phyloP scores from a whole-genome alignment of 257 asterid species.

The Hygrophila difformis region DNA sequence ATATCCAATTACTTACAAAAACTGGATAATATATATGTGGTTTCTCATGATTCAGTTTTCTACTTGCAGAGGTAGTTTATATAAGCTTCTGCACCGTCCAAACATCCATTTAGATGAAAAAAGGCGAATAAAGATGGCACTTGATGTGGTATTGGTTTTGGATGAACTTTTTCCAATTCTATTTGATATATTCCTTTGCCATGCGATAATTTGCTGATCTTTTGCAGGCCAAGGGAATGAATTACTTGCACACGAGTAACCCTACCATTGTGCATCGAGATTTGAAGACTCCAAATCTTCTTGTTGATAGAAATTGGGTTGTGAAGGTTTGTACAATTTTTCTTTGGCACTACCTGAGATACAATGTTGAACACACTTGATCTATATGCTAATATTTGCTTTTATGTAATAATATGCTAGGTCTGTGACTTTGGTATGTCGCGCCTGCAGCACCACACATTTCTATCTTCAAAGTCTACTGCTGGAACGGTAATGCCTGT shows the following conservation, averaged over 20 bases:
- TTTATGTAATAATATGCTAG: conserved; percentile 34
- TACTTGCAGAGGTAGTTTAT: conserved; percentile 87
- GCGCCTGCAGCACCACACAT: conserved; percentile 86
- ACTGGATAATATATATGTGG: too few species aligned
- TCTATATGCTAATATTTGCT: conserved; percentile 12
- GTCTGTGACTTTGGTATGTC: conserved; percentile 99
- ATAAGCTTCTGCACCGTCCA: conserved; percentile 78
- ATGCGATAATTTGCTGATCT: conserved; percentile 12
- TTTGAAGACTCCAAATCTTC: conserved; percentile 93
- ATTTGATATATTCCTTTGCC: conserved; percentile 11
- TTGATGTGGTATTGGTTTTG: conserved; percentile 71
- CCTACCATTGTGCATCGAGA: conserved; percentile 96
- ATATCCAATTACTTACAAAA: too few species aligned
- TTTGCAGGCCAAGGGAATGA: conserved; percentile 97
- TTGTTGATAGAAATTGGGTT: conserved; percentile 91
- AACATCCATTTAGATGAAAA: conserved; percentile 71
- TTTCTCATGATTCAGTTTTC: too few species aligned
- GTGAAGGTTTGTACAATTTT: conserved; percentile 59
- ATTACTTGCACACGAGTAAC: conserved; percentile 87
- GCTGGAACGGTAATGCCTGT: conserved; percentile 81
- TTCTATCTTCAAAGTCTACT: conserved; percentile 86
- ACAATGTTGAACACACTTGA: conserved; percentile 1
- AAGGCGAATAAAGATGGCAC: conserved; percentile 86
- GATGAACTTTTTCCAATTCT: conserved; percentile 13
- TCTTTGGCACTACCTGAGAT: background rate